phyloP scores from a whole-genome alignment of 495 filamentous ascomycete genomes.

The Tirmania nivea region DNA sequence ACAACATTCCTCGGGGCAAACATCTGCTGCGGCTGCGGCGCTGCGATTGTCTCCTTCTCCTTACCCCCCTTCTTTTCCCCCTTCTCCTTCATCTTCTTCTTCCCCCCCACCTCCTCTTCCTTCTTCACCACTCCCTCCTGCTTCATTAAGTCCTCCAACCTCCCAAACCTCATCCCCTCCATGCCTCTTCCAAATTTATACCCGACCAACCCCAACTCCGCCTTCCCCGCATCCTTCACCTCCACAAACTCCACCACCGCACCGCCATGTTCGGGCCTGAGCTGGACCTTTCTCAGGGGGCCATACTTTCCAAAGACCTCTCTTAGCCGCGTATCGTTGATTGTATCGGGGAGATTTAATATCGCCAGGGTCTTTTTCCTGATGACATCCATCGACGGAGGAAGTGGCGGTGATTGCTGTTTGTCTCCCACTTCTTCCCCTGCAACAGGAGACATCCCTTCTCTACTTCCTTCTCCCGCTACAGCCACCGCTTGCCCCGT shows the following conservation, averaged over 20 bases:
- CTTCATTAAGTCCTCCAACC: slow-evolving; percentile 25
- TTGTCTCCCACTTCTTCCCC: slow-evolving; percentile 4
- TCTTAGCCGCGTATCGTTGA: slow-evolving; percentile 49
- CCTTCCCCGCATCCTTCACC: slow-evolving; percentile 48
- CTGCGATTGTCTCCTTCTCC: slow-evolving; percentile 26
- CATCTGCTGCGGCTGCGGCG: slow-evolving; percentile 21
- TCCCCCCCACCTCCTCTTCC: slow-evolving; percentile 31
- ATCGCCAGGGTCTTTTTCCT: slow-evolving; percentile 37
- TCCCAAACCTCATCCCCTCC: slow-evolving; percentile 8
- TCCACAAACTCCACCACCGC: slow-evolving; percentile 66
- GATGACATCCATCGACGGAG: slow-evolving; percentile 23
- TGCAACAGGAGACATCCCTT: slow-evolving; percentile 6
- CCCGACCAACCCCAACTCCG: slow-evolving; percentile 49
- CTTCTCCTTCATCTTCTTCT: slow-evolving; percentile 29
- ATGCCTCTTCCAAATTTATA: slow-evolving; percentile 43
- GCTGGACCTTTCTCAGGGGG: slow-evolving; percentile 37
- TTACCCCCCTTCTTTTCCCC: slow-evolving; percentile 27
- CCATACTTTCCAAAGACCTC: slow-evolving; percentile 42
- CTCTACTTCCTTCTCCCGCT: not conserved
- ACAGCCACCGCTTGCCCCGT: not conserved
- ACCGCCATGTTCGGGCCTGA: slow-evolving; percentile 63
- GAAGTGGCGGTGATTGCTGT: not conserved
- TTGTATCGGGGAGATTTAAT: slow-evolving; percentile 46
- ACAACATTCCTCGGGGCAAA: slow-evolving; percentile 3
- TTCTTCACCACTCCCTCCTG: slow-evolving; percentile 25